These are phyloP conservation scores for Begonia loranthoides DNA, from an alignment of 306 rosid genomes.

Conservation along the genomic window DNA sequence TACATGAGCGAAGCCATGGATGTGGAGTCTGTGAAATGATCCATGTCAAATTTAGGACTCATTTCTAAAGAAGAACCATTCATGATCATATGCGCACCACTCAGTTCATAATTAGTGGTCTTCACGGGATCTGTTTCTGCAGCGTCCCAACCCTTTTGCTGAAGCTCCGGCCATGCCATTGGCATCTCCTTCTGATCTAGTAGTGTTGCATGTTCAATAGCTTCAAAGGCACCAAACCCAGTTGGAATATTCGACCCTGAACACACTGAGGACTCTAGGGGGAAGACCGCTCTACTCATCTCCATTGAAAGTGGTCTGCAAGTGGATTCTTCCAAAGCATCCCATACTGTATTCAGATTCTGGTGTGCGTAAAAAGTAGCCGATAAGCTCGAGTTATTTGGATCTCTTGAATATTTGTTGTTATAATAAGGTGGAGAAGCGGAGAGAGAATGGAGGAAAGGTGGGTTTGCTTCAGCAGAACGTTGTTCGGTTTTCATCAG, in stretches of 20 bases:
- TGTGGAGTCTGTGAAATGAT: constrained; percentile 15
- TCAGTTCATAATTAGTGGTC: not conserved
- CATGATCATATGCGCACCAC: constrained; percentile 1
- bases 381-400: not conserved
- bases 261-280: too few species aligned
- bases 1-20: constrained; percentile 8
- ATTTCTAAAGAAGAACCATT: constrained; percentile 10
- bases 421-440: not conserved
- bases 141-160: too few species aligned
- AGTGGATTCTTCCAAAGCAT: not conserved
- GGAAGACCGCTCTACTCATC: too few species aligned
- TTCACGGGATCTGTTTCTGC: too few species aligned
- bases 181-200: not conserved
- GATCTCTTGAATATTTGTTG: not conserved
- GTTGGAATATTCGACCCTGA: not conserved
- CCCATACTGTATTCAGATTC: not conserved
- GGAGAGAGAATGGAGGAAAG: not conserved
- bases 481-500: too few species aligned
- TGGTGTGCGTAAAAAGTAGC: not conserved
- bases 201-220: not conserved
- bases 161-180: too few species aligned
- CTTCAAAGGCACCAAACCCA: not conserved
- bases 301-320: too few species aligned
- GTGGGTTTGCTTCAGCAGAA: not conserved
- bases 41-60: constrained; percentile 14